These are phyloP conservation scores for Musa balbisiana DNA, from an alignment of 202 grass and related monocot species.

Conservation along the genomic window DNA sequence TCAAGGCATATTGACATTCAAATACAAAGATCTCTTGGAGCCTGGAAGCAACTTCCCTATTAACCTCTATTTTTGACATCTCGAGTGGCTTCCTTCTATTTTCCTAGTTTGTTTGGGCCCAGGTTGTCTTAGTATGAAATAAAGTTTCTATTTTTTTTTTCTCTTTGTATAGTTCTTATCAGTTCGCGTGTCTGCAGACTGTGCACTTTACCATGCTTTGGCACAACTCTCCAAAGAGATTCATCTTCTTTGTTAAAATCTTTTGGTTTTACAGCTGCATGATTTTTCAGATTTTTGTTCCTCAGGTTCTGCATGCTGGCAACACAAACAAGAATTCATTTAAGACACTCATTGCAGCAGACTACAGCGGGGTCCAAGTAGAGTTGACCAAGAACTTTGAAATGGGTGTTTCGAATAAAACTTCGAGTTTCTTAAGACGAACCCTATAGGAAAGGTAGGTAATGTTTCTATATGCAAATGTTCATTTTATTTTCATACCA, in stretches of 20 bases:
- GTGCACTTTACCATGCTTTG: no score
- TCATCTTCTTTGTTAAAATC: not conserved
- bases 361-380: slow-evolving; percentile 53
- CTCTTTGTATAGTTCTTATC: no score
- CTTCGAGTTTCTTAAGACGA: slow-evolving; percentile 71
- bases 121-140: no score
- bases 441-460: slow-evolving; percentile 66
- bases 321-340: slow-evolving; percentile 70
- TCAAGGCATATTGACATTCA: no score
- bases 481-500: not conserved
- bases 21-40: no score
- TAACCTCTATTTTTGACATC: no score
- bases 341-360: slow-evolving; percentile 59
- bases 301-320: slow-evolving; percentile 15
- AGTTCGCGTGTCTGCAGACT: no score
- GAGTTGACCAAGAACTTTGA: slow-evolving; percentile 66
- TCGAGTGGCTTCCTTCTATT: no score
- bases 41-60: no score
- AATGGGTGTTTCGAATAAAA: slow-evolving; percentile 78
- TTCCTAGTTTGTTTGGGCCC: no score
- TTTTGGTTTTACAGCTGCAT: not conserved
- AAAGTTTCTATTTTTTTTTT: no score
- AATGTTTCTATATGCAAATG: not conserved
- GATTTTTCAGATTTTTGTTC: not conserved
- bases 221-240: no score